These are phyloP conservation scores for Cladosporium velox DNA, from an alignment of 2,329 filamentous ascomycete species.

Conservation along the genomic window DNA sequence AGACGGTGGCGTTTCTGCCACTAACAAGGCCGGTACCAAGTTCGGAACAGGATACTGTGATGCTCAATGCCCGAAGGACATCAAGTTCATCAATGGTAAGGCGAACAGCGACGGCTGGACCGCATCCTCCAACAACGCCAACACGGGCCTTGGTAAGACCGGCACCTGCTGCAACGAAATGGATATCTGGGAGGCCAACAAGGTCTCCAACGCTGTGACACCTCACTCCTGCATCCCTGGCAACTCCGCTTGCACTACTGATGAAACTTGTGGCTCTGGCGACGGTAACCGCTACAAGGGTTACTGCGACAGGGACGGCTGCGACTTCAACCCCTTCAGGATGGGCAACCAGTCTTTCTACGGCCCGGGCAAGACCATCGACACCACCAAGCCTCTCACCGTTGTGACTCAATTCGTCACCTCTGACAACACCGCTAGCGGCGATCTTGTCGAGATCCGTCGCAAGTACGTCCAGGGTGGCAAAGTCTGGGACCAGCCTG, in stretches of 20 bases:
- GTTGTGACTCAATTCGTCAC: slow-evolving; percentile 69
- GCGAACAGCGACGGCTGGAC: slow-evolving; percentile 50
- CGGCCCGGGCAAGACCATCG: slow-evolving; percentile 57
- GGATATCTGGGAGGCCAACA: slow-evolving; percentile 72
- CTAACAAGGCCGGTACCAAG: slow-evolving; percentile 55
- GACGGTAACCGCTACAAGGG: slow-evolving; percentile 51
- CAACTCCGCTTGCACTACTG: slow-evolving; percentile 53
- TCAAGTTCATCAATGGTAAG: slow-evolving; percentile 37
- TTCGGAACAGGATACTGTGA: slow-evolving; percentile 63
- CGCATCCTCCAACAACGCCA: slow-evolving; percentile 28
- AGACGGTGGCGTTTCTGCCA: slow-evolving; percentile 59
- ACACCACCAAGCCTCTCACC: slow-evolving; percentile 62
- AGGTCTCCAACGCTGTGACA: slow-evolving; percentile 63
- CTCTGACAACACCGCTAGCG: slow-evolving; percentile 50
- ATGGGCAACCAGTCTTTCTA: slow-evolving; percentile 66
- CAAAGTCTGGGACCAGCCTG: slow-evolving; percentile 59
- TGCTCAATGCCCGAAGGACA: slow-evolving; percentile 46
- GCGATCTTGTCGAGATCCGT: slow-evolving; percentile 61
- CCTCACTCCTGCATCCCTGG: slow-evolving; percentile 63
- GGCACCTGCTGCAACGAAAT: slow-evolving; percentile 68
- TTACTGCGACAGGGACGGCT: slow-evolving; percentile 68
- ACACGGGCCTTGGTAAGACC: slow-evolving; percentile 41
- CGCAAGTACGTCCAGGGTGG: slow-evolving; percentile 68
- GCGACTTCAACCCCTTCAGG: slow-evolving; percentile 67
- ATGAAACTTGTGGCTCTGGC: slow-evolving; percentile 50